A percentile compares a stretch with the other conserved stretches of the same genome.
Conservation (phyloP, 345 rosid genomes). For the Sisymbrium irio region DNA sequence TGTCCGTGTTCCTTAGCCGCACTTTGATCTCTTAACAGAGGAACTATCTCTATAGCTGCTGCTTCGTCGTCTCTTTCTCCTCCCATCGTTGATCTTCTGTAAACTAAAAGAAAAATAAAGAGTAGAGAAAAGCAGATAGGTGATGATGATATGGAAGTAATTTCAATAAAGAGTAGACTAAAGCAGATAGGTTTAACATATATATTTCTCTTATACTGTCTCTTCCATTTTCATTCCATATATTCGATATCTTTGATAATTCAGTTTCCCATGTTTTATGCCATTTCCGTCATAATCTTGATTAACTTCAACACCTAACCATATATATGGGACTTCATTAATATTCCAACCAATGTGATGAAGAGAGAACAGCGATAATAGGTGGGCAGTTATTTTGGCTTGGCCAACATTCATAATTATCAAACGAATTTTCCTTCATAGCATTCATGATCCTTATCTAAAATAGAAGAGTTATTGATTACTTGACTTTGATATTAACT, state of each 20-base stretch:
- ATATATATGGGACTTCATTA: not conserved
- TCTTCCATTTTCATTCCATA: not conserved
- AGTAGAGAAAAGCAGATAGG: not conserved
- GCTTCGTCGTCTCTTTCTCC: not conserved
- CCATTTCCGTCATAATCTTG: no score
- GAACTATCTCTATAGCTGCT: not conserved
- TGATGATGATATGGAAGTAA: no score
- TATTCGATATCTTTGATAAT: not conserved
- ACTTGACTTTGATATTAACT: no score
- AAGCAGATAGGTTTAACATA: no score
- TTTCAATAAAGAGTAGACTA: no score
- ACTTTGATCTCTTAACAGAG: not conserved
- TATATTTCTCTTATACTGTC: no score
- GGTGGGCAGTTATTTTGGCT: no score
- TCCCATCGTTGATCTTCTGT: not conserved
- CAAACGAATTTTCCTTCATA: no score
- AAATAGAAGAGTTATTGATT: no score
- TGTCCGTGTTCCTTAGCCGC: not conserved
- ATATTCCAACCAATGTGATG: not conserved
- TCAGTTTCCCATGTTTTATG: not conserved
- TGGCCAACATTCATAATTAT: no score
- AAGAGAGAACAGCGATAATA: not conserved
- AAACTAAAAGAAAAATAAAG: not conserved
- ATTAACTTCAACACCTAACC: not conserved
- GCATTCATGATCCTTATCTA: no score